These are phyloP conservation scores for Phytopythium oedochilum DNA, from an alignment of 352 stramenopile species.

Conservation along the genomic window DNA sequence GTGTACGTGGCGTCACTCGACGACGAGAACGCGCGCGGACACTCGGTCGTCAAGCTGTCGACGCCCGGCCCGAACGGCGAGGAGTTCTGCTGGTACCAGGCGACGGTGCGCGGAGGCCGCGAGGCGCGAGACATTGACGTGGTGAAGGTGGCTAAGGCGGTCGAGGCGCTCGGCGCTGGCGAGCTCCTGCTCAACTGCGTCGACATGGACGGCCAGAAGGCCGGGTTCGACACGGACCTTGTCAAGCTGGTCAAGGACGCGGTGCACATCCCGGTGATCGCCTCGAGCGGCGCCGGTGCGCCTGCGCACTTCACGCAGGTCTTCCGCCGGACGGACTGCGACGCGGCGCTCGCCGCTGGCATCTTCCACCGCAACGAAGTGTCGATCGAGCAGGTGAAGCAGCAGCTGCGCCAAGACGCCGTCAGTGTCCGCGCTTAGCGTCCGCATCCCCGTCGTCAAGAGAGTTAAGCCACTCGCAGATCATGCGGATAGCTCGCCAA, in stretches of 20 bases:
- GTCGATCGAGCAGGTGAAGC: constrained; percentile 93
- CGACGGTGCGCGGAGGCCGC: constrained; percentile 95
- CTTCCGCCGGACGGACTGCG: constrained; percentile 89
- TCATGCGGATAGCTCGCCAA: too few relatives aligned
- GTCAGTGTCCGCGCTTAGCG: constrained; percentile 66
- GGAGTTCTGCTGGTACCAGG: constrained; percentile 97
- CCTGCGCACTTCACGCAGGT: constrained; percentile 95
- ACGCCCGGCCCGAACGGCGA: constrained; percentile 91
- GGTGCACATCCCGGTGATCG: constrained; percentile 97
- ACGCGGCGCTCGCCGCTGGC: constrained; percentile 96
- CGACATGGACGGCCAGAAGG: constrained; percentile 97
- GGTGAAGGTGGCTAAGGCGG: constrained; percentile 81
- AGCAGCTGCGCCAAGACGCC: constrained; percentile 66
- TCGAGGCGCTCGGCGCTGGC: constrained; percentile 92
- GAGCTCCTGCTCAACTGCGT: constrained; percentile 99
- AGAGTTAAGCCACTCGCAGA: too few relatives aligned
- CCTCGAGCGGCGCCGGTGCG: constrained; percentile 94
- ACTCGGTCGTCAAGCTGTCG: constrained; percentile 65
- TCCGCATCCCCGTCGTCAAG: background rate
- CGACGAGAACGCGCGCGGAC: constrained; percentile 51
- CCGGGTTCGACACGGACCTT: constrained; percentile 80
- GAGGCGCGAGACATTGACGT: constrained; percentile 88
- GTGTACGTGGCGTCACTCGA: constrained; percentile 82
- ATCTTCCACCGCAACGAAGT: constrained; percentile 99
- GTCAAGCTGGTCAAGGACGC: constrained; percentile 71